Evolutionary conservation across 169 alveolate genomes (phyloP).

Genomic region (Perkinsus marinus): DNA sequence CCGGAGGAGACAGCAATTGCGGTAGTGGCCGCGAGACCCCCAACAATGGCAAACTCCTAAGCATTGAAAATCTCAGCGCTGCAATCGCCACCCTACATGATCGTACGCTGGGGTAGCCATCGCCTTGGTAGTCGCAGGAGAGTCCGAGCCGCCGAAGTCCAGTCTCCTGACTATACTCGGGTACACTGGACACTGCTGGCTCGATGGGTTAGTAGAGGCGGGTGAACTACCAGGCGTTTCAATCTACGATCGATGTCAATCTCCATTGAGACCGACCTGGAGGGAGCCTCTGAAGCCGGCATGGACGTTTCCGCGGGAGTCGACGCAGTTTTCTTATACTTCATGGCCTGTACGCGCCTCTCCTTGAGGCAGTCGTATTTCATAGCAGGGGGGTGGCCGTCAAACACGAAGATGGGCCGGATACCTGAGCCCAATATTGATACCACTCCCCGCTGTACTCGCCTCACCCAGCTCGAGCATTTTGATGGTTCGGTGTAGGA

Average conservation of each 20-base stretch:
- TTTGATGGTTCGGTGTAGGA: conserved; percentile 55
- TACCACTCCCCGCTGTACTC: background rate
- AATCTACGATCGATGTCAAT: too few species aligned
- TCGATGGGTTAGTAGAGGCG: too few species aligned
- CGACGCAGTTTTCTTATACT: background rate
- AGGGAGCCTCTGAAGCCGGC: background rate
- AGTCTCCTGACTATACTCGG: background rate
- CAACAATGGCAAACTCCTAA: background rate
- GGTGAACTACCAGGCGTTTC: too few species aligned
- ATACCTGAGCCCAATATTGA: conserved; percentile 12
- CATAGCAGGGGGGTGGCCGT: conserved; percentile 88
- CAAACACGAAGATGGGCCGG: conserved; percentile 86
- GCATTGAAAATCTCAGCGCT: background rate
- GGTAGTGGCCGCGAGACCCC: background rate
- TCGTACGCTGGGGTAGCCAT: too few species aligned
- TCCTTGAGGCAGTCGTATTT: conserved; percentile 60
- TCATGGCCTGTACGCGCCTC: conserved; percentile 65
- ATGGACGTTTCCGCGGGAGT: too few species aligned
- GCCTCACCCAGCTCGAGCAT: conserved; percentile 62
- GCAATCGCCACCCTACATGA: too few species aligned
- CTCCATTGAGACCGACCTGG: too few species aligned
- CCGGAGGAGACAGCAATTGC: background rate
- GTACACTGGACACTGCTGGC: too few species aligned
- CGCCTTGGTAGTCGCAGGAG: too few species aligned
- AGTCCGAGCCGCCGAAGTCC: background rate